These are phyloP conservation scores for Aspergillus sclerotiicarbonarius DNA, from an alignment of 495 filamentous ascomycete species.

Conservation along the genomic window DNA sequence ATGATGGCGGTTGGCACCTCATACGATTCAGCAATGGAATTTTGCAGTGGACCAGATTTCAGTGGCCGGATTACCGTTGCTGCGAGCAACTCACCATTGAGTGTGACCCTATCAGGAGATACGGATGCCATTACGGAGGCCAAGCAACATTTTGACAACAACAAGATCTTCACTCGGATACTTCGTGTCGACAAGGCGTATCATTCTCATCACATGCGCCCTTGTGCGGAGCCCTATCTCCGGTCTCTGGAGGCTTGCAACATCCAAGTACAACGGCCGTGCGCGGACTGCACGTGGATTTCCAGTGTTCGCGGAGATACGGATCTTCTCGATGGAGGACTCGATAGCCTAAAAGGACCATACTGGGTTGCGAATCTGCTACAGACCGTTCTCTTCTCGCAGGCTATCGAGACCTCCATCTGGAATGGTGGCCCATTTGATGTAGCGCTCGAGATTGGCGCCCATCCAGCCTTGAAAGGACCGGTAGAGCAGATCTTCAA, in stretches of 20 bases:
- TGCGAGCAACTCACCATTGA: conserved; percentile 39
- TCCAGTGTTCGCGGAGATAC: too few species aligned
- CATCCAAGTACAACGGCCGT: too few species aligned
- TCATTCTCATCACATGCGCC: conserved; percentile 58
- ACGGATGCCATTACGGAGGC: conserved; percentile 30
- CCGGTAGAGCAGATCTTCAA: too few species aligned
- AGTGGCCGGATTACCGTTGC: conserved; percentile 32
- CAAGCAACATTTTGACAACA: conserved; percentile 39
- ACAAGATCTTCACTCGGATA: conserved; percentile 48
- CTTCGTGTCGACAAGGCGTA: conserved; percentile 56
- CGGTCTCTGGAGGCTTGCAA: conserved; percentile 18
- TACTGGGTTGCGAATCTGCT: too few species aligned
- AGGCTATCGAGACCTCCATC: too few species aligned
- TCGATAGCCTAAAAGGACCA: too few species aligned
- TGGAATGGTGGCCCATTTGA: too few species aligned
- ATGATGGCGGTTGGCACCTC: conserved; percentile 27
- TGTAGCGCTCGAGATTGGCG: too few species aligned
- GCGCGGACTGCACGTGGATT: too few species aligned
- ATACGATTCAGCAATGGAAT: not conserved
- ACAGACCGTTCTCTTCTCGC: too few species aligned
- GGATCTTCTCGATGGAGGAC: too few species aligned
- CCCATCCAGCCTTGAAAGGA: too few species aligned
- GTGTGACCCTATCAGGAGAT: conserved; percentile 42
- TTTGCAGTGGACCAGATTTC: not conserved
- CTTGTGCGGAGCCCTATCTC: conserved; percentile 15